A percentile compares a stretch with the other conserved stretches of the same genome.
Conservation (phyloP, 805 yeast species). For the Kregervanrija fluxuum region DNA sequence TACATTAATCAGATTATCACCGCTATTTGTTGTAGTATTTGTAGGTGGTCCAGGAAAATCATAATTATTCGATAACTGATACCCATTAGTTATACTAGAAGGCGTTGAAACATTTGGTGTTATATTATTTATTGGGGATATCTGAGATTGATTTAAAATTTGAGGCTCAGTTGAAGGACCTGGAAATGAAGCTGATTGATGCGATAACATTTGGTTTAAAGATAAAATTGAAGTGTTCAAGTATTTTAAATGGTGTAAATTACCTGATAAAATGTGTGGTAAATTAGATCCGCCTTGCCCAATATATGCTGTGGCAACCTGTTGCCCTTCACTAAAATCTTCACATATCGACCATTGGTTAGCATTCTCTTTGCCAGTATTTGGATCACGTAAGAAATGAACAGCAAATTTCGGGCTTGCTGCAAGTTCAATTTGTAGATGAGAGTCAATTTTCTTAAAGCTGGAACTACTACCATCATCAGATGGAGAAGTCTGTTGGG, state of each 20-base stretch:
- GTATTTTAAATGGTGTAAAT: conserved; percentile 26
- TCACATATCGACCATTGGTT: conserved; percentile 79
- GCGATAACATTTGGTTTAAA: conserved; percentile 16
- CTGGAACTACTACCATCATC: conserved; percentile 14
- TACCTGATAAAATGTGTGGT: conserved; percentile 66
- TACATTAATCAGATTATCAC: conserved; percentile 35
- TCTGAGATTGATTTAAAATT: conserved; percentile 35
- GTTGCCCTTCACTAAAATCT: conserved; percentile 79
- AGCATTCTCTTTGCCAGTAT: conserved; percentile 35
- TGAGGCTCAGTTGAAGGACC: conserved; percentile 34
- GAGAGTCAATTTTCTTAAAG: conserved; percentile 32
- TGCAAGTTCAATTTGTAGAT: conserved; percentile 25
- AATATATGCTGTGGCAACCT: conserved; percentile 60
- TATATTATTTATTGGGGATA: conserved; percentile 33
- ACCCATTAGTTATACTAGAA: too few species aligned
- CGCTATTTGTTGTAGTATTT: conserved; percentile 27
- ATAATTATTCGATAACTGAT: too few species aligned
- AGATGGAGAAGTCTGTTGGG: conserved; percentile 12
- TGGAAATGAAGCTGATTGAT: conserved; percentile 26
- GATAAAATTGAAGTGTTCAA: conserved; percentile 27
- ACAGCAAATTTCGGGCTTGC: conserved; percentile 76
- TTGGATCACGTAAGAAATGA: conserved; percentile 51
- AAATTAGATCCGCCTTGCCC: conserved; percentile 51
- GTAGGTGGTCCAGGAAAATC: conserved; percentile 23
- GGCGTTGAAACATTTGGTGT: background rate